phyloP scores from a whole-genome alignment of 495 filamentous ascomycete species.

The Neurospora sp. region DNA sequence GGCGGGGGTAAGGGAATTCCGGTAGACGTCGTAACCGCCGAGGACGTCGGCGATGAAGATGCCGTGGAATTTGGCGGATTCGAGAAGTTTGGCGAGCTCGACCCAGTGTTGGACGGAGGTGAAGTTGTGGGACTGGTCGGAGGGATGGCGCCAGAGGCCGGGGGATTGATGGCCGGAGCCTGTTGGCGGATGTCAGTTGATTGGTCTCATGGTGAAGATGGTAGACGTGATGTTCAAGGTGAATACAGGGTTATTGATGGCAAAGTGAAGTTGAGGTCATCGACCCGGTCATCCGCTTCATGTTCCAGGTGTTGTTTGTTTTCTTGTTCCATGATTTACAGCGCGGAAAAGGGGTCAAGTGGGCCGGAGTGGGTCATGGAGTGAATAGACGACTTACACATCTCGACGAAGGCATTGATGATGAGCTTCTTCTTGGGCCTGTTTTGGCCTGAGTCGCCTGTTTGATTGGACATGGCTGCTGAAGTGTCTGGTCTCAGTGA shows the following conservation, averaged over 20 bases:
- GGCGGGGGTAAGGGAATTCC: conserved; percentile 46
- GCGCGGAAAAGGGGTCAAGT: neutral
- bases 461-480: neutral
- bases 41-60: conserved; percentile 53
- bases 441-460: neutral
- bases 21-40: conserved; percentile 57
- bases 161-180: conserved; percentile 53
- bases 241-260: neutral
- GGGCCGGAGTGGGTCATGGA: neutral
- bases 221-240: neutral
- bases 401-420: conserved; percentile 57
- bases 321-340: neutral
- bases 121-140: conserved; percentile 43
- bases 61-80: conserved; percentile 50
- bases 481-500: neutral
- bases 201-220: neutral
- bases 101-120: conserved; percentile 47
- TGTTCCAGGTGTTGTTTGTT: neutral
- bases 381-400: conserved; percentile 19
- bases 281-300: neutral
- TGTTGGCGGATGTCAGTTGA: conserved; percentile 10
- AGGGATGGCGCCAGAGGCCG: conserved; percentile 50
- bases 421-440: conserved; percentile 47
- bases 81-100: conserved; percentile 45
- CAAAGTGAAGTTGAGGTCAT: conserved; percentile 2